Base-by-base conservation (phyloP, 345 rosid species). In the Xanthoceras sorbifolium region DNA sequence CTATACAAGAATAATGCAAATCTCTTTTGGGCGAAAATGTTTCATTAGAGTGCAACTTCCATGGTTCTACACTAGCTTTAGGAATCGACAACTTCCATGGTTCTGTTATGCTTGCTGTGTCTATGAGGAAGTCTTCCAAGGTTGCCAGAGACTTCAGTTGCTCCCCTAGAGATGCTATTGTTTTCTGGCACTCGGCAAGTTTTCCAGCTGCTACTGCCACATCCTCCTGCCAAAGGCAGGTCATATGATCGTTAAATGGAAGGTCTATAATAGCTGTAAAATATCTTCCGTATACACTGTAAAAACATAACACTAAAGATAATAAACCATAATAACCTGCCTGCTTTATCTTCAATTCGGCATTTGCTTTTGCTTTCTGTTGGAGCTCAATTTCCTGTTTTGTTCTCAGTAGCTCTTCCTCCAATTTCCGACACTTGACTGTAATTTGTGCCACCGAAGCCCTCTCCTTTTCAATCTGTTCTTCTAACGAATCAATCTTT, bases 71-170 rank as follows among this genome's bases (percentile, higher is more conserved):
- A 72, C 72, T 68, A 46, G 72, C 70, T 52, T 63, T 74, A 29
- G 83, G 76, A 70, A 73, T 65, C 71, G 72, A 61, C 36, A 87
- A 67, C 66, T 78, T 1, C 66, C 69, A 72, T 85, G 61, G 52
- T 63, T 83, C 89, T 0, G 89, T 87, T 79, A 90, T 77, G 81
- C 87, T 84, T 4, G 84, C 76, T 54, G 97, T 90, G 85, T 95
- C 98, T 2, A 90, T 83, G 78, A 95, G 86, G 87, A 95, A 95
- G 81, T 95, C 99, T 82, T 95, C 98, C 20, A 93, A 86, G 22
- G 98, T 93, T 76, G 98, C 99, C 64, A 95, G 92, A 77, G 99
- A 95, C 59, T 92, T 91, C 54, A 95, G 82, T 78, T 93, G 99
- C 77, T 89, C 85, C 63, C 96, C 93, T 11, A 95, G 83, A 42